A percentile compares a stretch with the other conserved stretches of the same genome.
Conservation (phyloP, 2,329 filamentous ascomycete genomes). For the Claviceps africana region DNA sequence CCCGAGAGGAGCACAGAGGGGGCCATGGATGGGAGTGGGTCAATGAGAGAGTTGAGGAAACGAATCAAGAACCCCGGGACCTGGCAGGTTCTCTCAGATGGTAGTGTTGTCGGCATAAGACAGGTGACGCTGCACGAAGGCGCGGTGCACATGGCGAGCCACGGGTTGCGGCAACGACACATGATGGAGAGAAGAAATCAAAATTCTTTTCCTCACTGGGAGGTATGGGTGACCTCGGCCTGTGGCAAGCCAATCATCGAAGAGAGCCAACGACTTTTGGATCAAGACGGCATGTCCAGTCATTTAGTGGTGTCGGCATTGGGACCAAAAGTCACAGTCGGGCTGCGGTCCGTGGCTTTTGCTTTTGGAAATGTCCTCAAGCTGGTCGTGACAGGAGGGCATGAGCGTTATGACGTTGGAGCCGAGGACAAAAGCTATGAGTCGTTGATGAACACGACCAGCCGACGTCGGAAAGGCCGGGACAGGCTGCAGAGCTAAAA, state of each 20-base stretch:
- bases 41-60: constrained; percentile 36
- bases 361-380: constrained; percentile 62
- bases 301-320: constrained; percentile 51
- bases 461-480: constrained; percentile 24
- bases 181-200: background rate
- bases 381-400: constrained; percentile 48
- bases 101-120: constrained; percentile 50
- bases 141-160: background rate
- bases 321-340: constrained; percentile 50
- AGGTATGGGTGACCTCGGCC: constrained; percentile 39
- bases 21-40: constrained; percentile 36
- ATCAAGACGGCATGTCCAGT: constrained; percentile 26
- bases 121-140: constrained; percentile 20
- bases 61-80: constrained; percentile 47
- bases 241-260: constrained; percentile 29
- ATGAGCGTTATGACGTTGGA: constrained; percentile 45
- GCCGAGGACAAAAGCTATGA: constrained; percentile 17
- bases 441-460: constrained; percentile 20
- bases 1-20: constrained; percentile 21
- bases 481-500: constrained; percentile 10
- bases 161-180: constrained; percentile 2
- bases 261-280: constrained; percentile 31
- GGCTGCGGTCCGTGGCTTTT: constrained; percentile 51
- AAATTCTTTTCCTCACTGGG: constrained; percentile 25
- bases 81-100: constrained; percentile 49